phyloP scores from a whole-genome alignment of 441 rosid genomes.

The Euphorbia schlechtendalii region DNA sequence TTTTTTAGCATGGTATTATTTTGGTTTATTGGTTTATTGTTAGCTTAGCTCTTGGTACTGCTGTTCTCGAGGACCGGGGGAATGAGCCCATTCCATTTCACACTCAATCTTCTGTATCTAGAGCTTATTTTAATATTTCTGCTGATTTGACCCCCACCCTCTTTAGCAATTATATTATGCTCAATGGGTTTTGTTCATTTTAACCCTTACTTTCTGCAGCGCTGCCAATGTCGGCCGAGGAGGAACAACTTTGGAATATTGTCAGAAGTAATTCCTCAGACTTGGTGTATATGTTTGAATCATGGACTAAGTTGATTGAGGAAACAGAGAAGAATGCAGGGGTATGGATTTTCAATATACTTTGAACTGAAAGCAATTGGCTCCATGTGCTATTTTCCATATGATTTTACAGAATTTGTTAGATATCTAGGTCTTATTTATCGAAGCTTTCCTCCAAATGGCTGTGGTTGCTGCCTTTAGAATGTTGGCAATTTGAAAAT shows the following conservation, averaged over 20 bases:
- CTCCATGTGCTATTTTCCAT: neutral
- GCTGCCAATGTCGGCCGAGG: conserved; percentile 60
- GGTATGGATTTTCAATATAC: conserved; percentile 36
- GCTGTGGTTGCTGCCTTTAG: neutral
- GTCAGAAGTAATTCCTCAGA: conserved; percentile 76
- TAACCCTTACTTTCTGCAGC: conserved; percentile 13
- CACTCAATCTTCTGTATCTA: neutral
- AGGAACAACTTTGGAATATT: conserved; percentile 84
- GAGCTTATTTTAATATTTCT: neutral
- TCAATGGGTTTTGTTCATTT: neutral
- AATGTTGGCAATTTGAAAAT: neutral
- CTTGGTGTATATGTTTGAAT: conserved; percentile 36
- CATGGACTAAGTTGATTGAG: conserved; percentile 87
- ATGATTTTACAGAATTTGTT: too few species aligned
- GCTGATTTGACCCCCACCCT: too few species aligned
- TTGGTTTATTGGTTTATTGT: neutral
- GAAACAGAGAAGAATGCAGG: conserved; percentile 88
- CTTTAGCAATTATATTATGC: too few species aligned
- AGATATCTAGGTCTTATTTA: neutral
- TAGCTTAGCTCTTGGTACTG: neutral
- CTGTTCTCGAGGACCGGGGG: neutral
- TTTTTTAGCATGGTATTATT: neutral
- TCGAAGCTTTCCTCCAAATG: neutral
- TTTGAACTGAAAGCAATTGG: conserved; percentile 3
- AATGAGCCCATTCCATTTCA: too few species aligned